Evolutionary conservation across 1,139 yeast species (phyloP).

Genomic region (Schizosaccharomyces versatilis): DNA sequence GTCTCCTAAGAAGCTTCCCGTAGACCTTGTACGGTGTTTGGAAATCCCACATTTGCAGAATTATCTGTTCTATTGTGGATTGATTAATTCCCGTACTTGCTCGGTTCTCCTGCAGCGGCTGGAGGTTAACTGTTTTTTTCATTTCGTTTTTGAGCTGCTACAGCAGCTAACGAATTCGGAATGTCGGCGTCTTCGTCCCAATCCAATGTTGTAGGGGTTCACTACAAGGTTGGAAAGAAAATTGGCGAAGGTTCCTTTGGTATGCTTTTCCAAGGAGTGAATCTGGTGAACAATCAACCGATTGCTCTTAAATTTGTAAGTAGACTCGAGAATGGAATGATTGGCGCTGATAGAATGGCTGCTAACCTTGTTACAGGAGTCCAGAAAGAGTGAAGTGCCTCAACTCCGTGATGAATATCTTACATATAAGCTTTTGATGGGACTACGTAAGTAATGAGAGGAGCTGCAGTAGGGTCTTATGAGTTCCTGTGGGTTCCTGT

Average conservation of each 20-base stretch:
- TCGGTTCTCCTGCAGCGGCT: no score
- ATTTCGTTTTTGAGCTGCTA: no score
- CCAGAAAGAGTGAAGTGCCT: constrained; percentile 91
- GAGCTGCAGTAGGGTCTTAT: not conserved
- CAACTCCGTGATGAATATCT: constrained; percentile 88
- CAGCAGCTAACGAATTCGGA: not conserved
- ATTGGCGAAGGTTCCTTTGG: constrained; percentile 98
- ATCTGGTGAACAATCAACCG: constrained; percentile 59
- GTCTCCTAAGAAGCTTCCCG: no score
- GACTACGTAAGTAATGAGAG: not conserved
- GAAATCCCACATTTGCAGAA: no score
- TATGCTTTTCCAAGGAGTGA: constrained; percentile 83
- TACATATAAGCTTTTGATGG: constrained; percentile 52
- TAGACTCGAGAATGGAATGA: not conserved
- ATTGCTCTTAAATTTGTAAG: constrained; percentile 39
- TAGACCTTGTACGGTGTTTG: no score
- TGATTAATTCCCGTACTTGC: no score
- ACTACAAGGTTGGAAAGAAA: constrained; percentile 86
- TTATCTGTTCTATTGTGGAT: no score
- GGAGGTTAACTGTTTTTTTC: no score
- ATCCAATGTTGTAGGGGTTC: constrained; percentile 38
- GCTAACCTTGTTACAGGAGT: constrained; percentile 28
- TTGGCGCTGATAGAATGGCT: not conserved
- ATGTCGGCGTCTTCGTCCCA: constrained; percentile 1
- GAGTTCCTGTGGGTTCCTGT: not conserved